Evolutionary conservation across 768 basidiomycete genomes (phyloP).

Genomic region (Hericium erinaceus): DNA sequence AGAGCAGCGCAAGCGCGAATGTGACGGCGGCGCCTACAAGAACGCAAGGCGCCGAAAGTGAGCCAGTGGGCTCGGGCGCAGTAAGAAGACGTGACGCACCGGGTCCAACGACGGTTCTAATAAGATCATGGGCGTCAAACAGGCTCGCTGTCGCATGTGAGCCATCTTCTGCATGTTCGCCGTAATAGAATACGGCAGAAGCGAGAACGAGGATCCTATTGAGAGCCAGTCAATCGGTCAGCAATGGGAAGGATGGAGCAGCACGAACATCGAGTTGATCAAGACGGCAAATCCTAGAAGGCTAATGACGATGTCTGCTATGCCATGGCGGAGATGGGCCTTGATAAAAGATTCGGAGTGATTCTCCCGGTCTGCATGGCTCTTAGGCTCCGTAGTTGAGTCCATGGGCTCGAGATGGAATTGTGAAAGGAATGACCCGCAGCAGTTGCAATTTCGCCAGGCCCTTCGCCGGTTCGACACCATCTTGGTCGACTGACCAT

Average conservation of each 20-base stretch:
- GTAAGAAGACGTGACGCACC: constrained; percentile 30
- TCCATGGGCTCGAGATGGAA: constrained; percentile 4
- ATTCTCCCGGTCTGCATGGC: constrained; percentile 40
- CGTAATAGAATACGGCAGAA: constrained; percentile 71
- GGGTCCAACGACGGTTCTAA: constrained; percentile 56
- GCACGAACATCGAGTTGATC: constrained; percentile 71
- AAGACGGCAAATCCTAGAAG: constrained; percentile 79
- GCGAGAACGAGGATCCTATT: constrained; percentile 74
- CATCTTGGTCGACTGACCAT: not conserved
- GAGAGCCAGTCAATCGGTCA: not conserved
- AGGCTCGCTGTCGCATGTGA: constrained; percentile 52
- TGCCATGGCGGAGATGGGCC: constrained; percentile 57
- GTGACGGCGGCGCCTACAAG: constrained; percentile 65
- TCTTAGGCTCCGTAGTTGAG: not conserved
- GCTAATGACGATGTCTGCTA: constrained; percentile 55
- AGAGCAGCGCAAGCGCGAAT: constrained; percentile 46
- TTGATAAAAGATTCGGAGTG: constrained; percentile 44
- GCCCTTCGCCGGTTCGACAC: not conserved
- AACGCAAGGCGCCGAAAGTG: not conserved
- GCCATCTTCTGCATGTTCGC: constrained; percentile 25
- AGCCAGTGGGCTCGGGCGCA: not conserved
- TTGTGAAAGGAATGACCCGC: not conserved
- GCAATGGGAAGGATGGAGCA: not conserved
- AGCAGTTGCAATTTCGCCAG: not conserved
- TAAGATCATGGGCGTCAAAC: constrained; percentile 76